Conservation (phyloP, 164 flowering plant species). For the Tetracentron sinense region DNA sequence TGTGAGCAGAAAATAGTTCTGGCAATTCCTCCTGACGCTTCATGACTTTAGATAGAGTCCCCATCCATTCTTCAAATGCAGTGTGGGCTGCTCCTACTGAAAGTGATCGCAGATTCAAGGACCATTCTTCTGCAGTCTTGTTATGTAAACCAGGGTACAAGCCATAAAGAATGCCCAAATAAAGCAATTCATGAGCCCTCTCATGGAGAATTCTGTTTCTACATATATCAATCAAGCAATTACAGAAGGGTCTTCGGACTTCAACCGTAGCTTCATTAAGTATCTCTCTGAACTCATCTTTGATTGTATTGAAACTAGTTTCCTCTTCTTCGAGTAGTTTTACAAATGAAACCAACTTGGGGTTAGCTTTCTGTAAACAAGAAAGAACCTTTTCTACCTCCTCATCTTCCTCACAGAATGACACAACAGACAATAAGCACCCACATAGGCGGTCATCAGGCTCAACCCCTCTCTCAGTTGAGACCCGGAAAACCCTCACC, state of each 20-base stretch:
- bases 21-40: constrained; percentile 62
- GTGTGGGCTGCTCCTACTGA: constrained; percentile 93
- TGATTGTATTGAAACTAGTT: constrained; percentile 41
- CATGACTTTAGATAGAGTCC: constrained; percentile 44
- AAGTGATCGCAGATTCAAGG: constrained; percentile 69
- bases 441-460: constrained; percentile 90
- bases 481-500: constrained; percentile 49
- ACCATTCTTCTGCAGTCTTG: constrained; percentile 71
- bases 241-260: constrained; percentile 79
- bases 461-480: constrained; percentile 48
- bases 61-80: constrained; percentile 95
- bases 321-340: constrained; percentile 37
- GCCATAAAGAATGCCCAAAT: constrained; percentile 70
- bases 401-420: constrained; percentile 45
- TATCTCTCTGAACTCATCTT: constrained; percentile 55
- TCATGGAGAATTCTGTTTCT: constrained; percentile 42
- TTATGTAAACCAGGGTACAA: constrained; percentile 78
- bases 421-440: constrained; percentile 71
- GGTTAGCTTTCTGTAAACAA: constrained; percentile 62
- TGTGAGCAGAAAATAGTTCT: constrained; percentile 52
- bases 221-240: constrained; percentile 89
- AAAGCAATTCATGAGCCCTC: constrained; percentile 81
- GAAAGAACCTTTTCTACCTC: constrained; percentile 53
- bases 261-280: constrained; percentile 51
- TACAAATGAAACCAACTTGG: constrained; percentile 52